A percentile compares a stretch with the other conserved stretches of the same genome.
phyloP scores from a whole-genome alignment of 179 eudicot genomes.

The Silene noctiflora region DNA sequence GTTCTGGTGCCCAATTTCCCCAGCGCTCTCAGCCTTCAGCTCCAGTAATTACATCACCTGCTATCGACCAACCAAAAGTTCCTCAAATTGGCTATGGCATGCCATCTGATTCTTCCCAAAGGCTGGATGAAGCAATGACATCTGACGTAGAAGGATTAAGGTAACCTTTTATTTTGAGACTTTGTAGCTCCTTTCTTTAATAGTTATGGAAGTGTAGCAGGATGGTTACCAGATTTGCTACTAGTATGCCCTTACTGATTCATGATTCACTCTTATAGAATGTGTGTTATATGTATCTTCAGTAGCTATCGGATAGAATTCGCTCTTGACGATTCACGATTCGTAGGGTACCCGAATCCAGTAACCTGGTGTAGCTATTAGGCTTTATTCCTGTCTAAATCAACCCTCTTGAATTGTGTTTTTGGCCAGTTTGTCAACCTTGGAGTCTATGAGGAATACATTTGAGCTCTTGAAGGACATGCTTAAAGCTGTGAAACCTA shows the following conservation, averaged over 20 bases:
- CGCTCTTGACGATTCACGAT: no score
- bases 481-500: constrained; percentile 81
- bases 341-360: no score
- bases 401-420: constrained; percentile 1
- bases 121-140: constrained; percentile 90
- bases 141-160: constrained; percentile 69
- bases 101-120: constrained; percentile 71
- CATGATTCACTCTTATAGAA: no score
- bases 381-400: not conserved
- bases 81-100: constrained; percentile 72
- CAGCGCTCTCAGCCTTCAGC: constrained; percentile 60
- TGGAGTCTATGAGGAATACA: constrained; percentile 70
- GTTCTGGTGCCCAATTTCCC: constrained; percentile 75
- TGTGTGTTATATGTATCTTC: no score
- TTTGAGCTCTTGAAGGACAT: constrained; percentile 73
- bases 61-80: constrained; percentile 44
- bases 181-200: not conserved
- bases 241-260: no score
- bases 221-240: no score
- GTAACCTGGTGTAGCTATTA: no score
- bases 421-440: constrained; percentile 43
- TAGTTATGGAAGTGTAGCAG: not conserved
- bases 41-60: constrained; percentile 82
- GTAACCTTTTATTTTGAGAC: constrained; percentile 25
- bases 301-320: no score